phyloP scores from a whole-genome alignment of 202 grass and related monocot genomes.

The Zoysia matrella region DNA sequence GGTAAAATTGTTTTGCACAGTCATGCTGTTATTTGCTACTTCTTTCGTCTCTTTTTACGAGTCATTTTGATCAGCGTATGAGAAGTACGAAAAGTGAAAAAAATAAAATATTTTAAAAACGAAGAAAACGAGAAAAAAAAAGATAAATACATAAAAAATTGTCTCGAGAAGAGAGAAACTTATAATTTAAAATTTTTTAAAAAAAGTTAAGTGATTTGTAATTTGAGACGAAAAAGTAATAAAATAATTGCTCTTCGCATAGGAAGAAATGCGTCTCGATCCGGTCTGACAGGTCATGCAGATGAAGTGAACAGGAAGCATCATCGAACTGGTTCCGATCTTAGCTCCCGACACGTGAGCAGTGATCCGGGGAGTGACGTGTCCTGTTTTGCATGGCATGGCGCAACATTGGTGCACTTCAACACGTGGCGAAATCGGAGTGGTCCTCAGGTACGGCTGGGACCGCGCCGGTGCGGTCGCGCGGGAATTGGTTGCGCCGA shows the following conservation, averaged over 20 bases:
- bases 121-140: no score
- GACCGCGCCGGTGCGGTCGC: neutral
- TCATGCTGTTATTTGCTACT: no score
- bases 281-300: neutral
- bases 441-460: neutral
- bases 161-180: no score
- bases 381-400: neutral
- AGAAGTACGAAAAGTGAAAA: no score
- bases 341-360: neutral
- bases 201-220: no score
- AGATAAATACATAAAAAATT: no score
- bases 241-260: neutral
- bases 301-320: constrained; percentile 10
- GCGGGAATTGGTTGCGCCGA: constrained; percentile 42
- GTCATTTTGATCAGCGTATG: no score
- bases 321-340: neutral
- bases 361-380: neutral
- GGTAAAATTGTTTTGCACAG: no score
- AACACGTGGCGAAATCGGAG: constrained; percentile 29
- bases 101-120: no score
- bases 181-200: no score
- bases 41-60: no score
- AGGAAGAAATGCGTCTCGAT: neutral
- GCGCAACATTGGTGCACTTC: neutral
- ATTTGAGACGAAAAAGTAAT: no score